These are phyloP conservation scores for Durusdinium trenchii DNA, from an alignment of 73 alveolate species.

Conservation along the genomic window DNA sequence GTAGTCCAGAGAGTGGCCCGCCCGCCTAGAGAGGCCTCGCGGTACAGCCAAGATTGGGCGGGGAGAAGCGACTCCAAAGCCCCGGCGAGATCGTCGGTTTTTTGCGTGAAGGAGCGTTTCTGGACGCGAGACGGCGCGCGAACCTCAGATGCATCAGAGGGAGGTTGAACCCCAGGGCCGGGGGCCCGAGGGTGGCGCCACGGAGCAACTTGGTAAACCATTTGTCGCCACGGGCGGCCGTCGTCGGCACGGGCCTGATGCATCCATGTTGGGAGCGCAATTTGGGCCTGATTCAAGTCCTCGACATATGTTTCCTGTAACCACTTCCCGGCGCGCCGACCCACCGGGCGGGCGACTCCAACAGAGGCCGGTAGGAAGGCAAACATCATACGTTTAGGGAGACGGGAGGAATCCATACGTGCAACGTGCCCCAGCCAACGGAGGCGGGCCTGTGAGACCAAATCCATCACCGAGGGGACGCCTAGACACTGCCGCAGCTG, in stretches of 20 bases:
- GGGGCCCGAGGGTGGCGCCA: background rate
- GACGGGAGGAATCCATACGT: background rate
- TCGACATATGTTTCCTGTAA: background rate
- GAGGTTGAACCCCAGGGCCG: background rate
- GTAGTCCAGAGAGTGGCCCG: no score
- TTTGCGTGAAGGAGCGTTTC: background rate
- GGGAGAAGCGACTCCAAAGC: background rate
- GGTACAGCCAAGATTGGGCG: background rate
- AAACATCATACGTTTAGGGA: conserved; percentile 19
- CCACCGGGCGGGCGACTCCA: background rate
- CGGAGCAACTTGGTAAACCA: background rate
- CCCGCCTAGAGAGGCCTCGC: no score
- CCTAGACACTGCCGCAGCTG: background rate
- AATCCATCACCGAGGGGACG: background rate
- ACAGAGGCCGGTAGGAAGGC: background rate
- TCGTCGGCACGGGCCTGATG: background rate
- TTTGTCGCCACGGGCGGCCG: background rate
- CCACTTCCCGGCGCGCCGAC: background rate
- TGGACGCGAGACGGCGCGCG: background rate
- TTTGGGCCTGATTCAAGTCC: background rate
- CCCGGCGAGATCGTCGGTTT: background rate
- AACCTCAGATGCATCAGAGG: background rate
- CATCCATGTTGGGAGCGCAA: background rate
- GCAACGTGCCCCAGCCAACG: conserved; percentile 43
- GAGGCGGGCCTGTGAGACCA: background rate